These are phyloP conservation scores for Globisporangium carolinianum DNA, from an alignment of 352 stramenopile genomes.

Conservation along the genomic window DNA sequence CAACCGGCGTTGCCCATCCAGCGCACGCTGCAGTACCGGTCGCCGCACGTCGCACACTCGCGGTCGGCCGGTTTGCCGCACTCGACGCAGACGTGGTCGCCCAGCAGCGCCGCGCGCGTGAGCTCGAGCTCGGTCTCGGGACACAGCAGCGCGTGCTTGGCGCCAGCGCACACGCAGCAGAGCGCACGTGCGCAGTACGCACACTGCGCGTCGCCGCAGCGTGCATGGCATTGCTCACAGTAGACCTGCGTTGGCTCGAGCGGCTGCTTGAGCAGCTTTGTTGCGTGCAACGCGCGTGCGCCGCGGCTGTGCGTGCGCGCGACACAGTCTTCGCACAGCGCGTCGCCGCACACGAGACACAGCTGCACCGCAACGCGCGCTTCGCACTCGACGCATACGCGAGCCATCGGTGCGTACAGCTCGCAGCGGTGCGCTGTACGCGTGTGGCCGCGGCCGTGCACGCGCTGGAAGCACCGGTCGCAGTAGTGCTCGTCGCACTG, in stretches of 20 bases:
- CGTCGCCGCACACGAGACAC: slow-evolving; percentile 63
- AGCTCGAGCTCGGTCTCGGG: slow-evolving; percentile 55
- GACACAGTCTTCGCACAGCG: slow-evolving; percentile 62
- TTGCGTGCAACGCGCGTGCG: slow-evolving; percentile 25
- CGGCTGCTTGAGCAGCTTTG: slow-evolving; percentile 43
- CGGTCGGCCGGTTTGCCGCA: slow-evolving; percentile 69
- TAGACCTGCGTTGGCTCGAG: slow-evolving; percentile 23
- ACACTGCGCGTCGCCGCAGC: slow-evolving; percentile 46
- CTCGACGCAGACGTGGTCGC: slow-evolving; percentile 63
- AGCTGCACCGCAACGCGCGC: slow-evolving; percentile 46
- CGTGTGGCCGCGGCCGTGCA: slow-evolving; percentile 56
- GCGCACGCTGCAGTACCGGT: slow-evolving; percentile 77
- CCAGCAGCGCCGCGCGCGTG: slow-evolving; percentile 40
- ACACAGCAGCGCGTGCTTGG: slow-evolving; percentile 40
- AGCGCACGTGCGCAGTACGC: slow-evolving; percentile 44
- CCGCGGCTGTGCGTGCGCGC: slow-evolving; percentile 48
- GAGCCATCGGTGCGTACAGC: slow-evolving; percentile 43
- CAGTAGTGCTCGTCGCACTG: slow-evolving; percentile 79
- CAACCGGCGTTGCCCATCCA: slow-evolving; percentile 83
- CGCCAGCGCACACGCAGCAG: slow-evolving; percentile 50
- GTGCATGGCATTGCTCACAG: slow-evolving; percentile 53
- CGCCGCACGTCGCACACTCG: slow-evolving; percentile 49
- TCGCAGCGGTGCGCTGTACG: slow-evolving; percentile 49
- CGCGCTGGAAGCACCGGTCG: slow-evolving; percentile 59
- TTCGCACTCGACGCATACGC: slow-evolving; percentile 72